Conservation (phyloP, 108 stramenopile species). For the Aurantiochytrium sp. region DNA sequence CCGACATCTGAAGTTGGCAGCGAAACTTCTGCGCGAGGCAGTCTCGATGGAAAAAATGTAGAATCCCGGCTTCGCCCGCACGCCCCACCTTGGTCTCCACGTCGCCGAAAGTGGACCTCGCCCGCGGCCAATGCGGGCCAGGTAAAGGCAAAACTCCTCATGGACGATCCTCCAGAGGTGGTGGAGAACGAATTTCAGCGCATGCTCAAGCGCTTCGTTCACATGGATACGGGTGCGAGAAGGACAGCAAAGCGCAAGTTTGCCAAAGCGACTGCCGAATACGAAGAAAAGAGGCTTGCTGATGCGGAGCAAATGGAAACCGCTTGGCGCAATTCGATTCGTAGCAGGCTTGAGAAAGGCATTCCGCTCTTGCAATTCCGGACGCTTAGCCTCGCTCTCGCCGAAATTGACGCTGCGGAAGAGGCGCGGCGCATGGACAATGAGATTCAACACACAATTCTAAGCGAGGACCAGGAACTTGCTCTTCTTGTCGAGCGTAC, state of each 20-base stretch:
- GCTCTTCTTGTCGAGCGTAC: neutral
- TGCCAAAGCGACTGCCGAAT: constrained; percentile 13
- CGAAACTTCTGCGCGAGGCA: neutral
- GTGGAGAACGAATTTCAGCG: constrained; percentile 14
- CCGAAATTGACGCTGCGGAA: neutral
- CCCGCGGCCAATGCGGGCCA: neutral
- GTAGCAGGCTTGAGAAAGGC: neutral
- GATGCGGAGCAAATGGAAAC: constrained; percentile 2
- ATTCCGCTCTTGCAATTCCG: neutral
- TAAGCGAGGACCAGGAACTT: neutral
- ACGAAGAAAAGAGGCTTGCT: neutral
- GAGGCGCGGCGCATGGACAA: constrained; percentile 6
- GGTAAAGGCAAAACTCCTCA: neutral
- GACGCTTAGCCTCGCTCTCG: neutral
- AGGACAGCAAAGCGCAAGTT: constrained; percentile 10
- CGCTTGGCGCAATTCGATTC: neutral
- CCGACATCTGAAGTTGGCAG: neutral
- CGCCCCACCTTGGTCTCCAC: neutral
- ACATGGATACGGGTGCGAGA: constrained; percentile 9
- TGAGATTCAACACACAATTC: neutral
- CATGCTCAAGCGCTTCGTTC: constrained; percentile 4
- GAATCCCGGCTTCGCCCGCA: neutral
- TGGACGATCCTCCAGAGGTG: neutral
- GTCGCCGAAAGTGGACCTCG: neutral
- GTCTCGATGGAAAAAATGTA: neutral